Conservation (phyloP, 2,329 filamentous ascomycete species). For the Clonostachys solani region DNA sequence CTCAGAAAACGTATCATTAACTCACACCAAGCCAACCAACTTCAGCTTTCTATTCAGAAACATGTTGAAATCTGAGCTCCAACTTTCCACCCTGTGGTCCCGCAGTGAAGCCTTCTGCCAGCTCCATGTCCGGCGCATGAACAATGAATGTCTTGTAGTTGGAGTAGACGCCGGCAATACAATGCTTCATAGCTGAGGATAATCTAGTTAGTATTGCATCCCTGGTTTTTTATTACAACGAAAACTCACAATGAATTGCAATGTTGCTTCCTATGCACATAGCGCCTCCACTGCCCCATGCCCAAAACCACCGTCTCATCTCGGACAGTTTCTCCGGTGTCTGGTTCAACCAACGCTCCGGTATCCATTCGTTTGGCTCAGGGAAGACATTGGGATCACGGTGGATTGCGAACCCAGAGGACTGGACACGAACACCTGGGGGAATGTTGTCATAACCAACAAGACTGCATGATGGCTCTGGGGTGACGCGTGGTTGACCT, state of each 20-base stretch:
- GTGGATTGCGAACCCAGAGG: background rate
- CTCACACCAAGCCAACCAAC: too few species aligned
- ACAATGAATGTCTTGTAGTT: background rate
- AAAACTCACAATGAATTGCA: background rate
- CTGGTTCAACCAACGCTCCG: background rate
- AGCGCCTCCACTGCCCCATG: background rate
- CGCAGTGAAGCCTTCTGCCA: background rate
- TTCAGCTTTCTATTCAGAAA: background rate
- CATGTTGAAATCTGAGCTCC: background rate
- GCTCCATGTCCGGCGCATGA: background rate
- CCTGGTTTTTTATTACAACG: background rate
- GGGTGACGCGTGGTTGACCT: background rate
- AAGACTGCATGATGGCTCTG: background rate
- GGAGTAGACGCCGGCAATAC: background rate
- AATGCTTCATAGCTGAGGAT: background rate
- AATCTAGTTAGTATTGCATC: background rate
- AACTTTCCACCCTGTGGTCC: background rate
- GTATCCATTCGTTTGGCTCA: background rate
- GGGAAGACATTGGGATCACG: background rate
- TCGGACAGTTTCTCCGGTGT: background rate
- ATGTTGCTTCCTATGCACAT: background rate
- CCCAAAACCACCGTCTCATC: background rate
- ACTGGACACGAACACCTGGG: background rate
- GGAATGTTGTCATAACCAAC: background rate
- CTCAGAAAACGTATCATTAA: too few species aligned